Conservation (phyloP, 345 rosid species). For the Eucalyptus brandiana region DNA sequence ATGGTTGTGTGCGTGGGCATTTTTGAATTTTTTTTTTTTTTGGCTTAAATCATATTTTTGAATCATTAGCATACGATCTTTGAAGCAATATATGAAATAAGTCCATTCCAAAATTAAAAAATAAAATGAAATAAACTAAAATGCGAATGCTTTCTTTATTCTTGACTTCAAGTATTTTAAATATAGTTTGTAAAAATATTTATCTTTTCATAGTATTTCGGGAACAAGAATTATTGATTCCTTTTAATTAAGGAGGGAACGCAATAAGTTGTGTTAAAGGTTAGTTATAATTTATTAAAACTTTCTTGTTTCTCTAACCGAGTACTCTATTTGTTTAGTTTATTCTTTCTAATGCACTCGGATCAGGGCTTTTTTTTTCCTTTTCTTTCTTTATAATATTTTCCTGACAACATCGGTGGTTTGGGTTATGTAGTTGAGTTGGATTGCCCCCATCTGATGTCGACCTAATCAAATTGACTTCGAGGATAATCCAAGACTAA, state of each 20-base stretch:
- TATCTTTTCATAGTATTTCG: background rate
- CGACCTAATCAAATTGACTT: background rate
- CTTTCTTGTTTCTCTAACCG: background rate
- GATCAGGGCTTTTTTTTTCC: rapidly evolving
- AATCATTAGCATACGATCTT: background rate
- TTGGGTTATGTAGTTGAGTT: background rate
- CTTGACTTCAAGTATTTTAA: background rate
- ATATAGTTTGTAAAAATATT: background rate
- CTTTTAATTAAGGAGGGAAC: background rate
- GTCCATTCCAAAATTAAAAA: background rate
- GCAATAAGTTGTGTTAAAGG: rapidly evolving
- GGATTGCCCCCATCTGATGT: background rate
- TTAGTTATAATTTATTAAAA: background rate
- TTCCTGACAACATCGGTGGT: background rate
- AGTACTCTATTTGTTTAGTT: background rate
- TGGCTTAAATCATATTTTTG: background rate
- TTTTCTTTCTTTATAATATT: background rate
- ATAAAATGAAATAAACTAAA: background rate
- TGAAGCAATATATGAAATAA: background rate
- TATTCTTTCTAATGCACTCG: background rate
- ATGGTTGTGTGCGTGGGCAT: background rate
- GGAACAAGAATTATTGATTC: background rate
- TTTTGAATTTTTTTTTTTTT: background rate
- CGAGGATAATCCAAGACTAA: background rate
- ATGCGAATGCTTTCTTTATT: background rate